Conservation (phyloP, 345 rosid species). For the Linum tenue region DNA sequence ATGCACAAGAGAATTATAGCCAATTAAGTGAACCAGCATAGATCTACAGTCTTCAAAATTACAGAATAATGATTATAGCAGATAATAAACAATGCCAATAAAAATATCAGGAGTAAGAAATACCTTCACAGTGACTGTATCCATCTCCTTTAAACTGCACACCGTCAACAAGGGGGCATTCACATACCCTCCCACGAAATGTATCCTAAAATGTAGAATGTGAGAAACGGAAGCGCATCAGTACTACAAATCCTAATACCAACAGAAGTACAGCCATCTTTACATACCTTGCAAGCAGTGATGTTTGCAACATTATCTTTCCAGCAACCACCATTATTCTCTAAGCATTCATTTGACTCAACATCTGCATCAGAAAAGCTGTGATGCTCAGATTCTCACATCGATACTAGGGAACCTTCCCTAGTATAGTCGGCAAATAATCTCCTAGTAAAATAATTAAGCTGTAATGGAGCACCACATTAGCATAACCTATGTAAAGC, state of each 20-base stretch:
- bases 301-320: conserved; percentile 64
- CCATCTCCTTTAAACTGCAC: conserved; percentile 97
- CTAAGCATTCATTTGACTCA: conserved; percentile 94
- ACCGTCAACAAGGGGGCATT: conserved; percentile 85
- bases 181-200: conserved; percentile 91
- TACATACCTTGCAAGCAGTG: conserved; percentile 86
- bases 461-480: not conserved
- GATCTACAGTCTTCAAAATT: too few species aligned
- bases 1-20: not conserved
- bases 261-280: not conserved
- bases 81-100: not conserved
- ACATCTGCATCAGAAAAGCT: conserved; percentile 43
- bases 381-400: not conserved
- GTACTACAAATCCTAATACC: not conserved
- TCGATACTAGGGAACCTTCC: not conserved
- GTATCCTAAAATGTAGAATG: conserved; percentile 52
- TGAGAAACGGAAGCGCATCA: not conserved
- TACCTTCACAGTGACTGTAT: conserved; percentile 88
- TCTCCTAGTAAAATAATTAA: not conserved
- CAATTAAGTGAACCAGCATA: not conserved
- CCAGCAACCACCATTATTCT: conserved; percentile 96
- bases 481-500: not conserved
- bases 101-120: not conserved
- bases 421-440: not conserved
- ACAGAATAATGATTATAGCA: not conserved